Evolutionary conservation across 2,329 filamentous ascomycete genomes (phyloP), one percentile per base, ranked within the genome.

Genomic region (Fusarium mexicanum): DNA sequence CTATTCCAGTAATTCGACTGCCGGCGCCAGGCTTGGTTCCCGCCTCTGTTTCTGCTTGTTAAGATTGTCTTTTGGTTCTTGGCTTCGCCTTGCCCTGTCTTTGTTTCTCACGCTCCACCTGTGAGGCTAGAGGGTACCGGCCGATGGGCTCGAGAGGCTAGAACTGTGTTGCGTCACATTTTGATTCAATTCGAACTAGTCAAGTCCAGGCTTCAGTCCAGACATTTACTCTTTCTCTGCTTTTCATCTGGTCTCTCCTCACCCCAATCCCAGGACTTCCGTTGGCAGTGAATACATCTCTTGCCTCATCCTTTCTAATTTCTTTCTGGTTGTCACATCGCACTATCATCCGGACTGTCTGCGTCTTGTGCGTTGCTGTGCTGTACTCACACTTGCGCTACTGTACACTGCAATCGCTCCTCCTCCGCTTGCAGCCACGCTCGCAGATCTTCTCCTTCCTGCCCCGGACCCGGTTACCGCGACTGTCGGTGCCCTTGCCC

Each of bases 391-490:
- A 38, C 33, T 59, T 59, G 35, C 43, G 61, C 59, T 66, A 66
- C 64, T 55, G 48, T 64, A 40, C 44, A 40, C 67, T 70, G 53
- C 67, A 74, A 74, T 75, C 61, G 68, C 50, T 72, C 33, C 57
- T 62, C 64, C 72, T 75, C 75, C 70, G 73, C 74, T 76, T 74
- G 70, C 71, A 77, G 73, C 75, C 68, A 75, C 73, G 54, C 68
- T 72, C 73, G 75, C 73, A 77, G 71, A 77, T 77, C 75, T 58
- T 67, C 65, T 77, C 67, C 64, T 59, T 72, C 61, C 67, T 68
- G 61, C 69, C 69, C 75, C 69, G 73, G 66, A 72, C 72, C 74
- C 72, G 67, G 72, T 71, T 76, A 69, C 67, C 64, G 69, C 73
- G 71, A 74, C 71, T 53, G 57, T 78, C 71, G 66, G 64, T 67